Evolutionary conservation across 768 basidiomycete species (phyloP).

Genomic region (Tephrocybe rancida): DNA sequence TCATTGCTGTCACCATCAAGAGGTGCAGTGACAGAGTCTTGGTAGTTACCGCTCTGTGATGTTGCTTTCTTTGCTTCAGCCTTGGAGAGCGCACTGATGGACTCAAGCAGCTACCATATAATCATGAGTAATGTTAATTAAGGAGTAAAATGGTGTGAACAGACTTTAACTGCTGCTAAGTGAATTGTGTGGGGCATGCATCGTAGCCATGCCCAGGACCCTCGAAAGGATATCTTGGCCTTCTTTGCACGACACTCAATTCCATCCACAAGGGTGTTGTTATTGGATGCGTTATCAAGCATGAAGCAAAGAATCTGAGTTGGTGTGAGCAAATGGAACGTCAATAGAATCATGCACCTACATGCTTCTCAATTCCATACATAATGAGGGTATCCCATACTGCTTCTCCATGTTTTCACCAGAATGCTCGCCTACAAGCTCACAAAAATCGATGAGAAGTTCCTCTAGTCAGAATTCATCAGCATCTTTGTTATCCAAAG

Average conservation of each 20-base stretch:
- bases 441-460: conserved; percentile 35
- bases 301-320: neutral
- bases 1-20: neutral
- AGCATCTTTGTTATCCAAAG: neutral
- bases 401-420: conserved; percentile 34
- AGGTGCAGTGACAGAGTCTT: conserved; percentile 18
- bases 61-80: conserved; percentile 19
- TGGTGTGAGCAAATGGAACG: neutral
- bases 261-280: conserved; percentile 10
- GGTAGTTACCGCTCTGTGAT: conserved; percentile 19
- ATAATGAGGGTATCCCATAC: conserved; percentile 29
- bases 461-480: conserved; percentile 26
- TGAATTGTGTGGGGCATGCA: conserved; percentile 10
- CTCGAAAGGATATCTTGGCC: neutral
- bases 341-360: conserved; percentile 10
- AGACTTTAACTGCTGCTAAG: conserved; percentile 3
- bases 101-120: conserved; percentile 30
- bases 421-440: conserved; percentile 34
- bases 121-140: neutral
- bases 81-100: conserved; percentile 26
- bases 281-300: conserved; percentile 4
- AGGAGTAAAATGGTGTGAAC: neutral
- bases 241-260: neutral
- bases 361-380: conserved; percentile 26
- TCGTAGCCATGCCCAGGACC: conserved; percentile 1